phyloP scores from a whole-genome alignment of 1,139 yeast species.

The Geotrichum reessii region DNA sequence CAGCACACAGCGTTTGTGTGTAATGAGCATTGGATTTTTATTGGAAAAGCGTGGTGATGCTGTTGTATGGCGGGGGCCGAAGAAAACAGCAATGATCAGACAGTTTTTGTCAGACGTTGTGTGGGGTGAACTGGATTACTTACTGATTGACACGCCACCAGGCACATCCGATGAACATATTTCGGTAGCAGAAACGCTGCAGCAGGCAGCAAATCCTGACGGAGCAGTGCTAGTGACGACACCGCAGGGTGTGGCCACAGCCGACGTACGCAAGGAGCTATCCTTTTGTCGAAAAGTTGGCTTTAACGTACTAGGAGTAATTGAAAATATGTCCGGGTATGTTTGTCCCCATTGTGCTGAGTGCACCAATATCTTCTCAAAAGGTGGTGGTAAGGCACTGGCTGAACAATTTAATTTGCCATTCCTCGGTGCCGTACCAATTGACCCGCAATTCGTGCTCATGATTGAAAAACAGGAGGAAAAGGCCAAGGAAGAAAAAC shows the following conservation, averaged over 20 bases:
- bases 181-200: slow-evolving; percentile 86
- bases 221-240: slow-evolving; percentile 96
- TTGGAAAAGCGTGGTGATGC: slow-evolving; percentile 78
- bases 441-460: slow-evolving; percentile 86
- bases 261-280: slow-evolving; percentile 91
- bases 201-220: slow-evolving; percentile 67
- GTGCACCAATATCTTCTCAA: slow-evolving; percentile 76
- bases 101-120: slow-evolving; percentile 86
- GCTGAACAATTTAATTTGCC: slow-evolving; percentile 57
- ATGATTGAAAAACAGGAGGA: slow-evolving; percentile 52
- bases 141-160: slow-evolving; percentile 95
- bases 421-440: slow-evolving; percentile 82
- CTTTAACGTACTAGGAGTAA: slow-evolving; percentile 72
- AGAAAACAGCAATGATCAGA: slow-evolving; percentile 94
- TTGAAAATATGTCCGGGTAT: slow-evolving; percentile 96
- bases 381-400: slow-evolving; percentile 83
- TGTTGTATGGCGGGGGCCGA: slow-evolving; percentile 98
- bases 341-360: slow-evolving; percentile 93
- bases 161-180: slow-evolving; percentile 98
- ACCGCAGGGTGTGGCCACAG: slow-evolving; percentile 88
- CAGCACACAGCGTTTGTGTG: slow-evolving; percentile 36
- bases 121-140: slow-evolving; percentile 80
- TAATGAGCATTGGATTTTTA: slow-evolving; percentile 90
- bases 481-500: slow-evolving; percentile 2
- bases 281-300: slow-evolving; percentile 87